These are phyloP conservation scores for Neolentinus lepideus DNA, from an alignment of 1,284 basidiomycete species.

Conservation along the genomic window DNA sequence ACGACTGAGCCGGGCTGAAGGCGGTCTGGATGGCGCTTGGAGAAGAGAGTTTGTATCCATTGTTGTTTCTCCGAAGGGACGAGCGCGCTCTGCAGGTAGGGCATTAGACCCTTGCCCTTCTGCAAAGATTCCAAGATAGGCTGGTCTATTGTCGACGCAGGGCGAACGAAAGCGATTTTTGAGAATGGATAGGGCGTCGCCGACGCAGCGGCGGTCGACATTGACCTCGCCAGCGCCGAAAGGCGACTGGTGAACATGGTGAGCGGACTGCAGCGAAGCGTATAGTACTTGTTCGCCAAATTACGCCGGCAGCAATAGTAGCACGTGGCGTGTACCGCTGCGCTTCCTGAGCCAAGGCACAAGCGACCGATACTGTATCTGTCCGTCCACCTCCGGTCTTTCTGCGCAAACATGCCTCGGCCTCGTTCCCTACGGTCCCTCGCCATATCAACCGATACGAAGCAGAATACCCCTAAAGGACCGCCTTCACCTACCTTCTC, in stretches of 20 bases:
- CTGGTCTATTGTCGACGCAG: slow-evolving; percentile 35
- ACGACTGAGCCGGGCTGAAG: slow-evolving; percentile 78
- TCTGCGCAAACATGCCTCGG: slow-evolving; percentile 40
- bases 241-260: neutral
- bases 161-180: slow-evolving; percentile 50
- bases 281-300: neutral
- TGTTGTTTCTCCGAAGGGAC: slow-evolving; percentile 61
- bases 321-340: neutral
- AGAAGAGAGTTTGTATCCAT: slow-evolving; percentile 65
- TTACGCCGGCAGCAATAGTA: neutral
- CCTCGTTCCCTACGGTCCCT: slow-evolving; percentile 54
- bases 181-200: slow-evolving; percentile 67
- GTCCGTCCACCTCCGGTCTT: neutral
- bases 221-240: slow-evolving; percentile 28
- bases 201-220: slow-evolving; percentile 35
- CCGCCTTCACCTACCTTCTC: slow-evolving; percentile 79
- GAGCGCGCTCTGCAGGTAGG: slow-evolving; percentile 61
- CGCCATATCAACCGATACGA: slow-evolving; percentile 35
- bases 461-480: slow-evolving; percentile 42
- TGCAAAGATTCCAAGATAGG: slow-evolving; percentile 34
- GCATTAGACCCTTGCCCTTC: slow-evolving; percentile 75
- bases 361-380: slow-evolving; percentile 4
- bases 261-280: neutral
- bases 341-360: slow-evolving; percentile 1
- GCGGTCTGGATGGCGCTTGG: slow-evolving; percentile 56